Percentiles rank a stretch among this genome's conserved stretches.
phyloP scores from a whole-genome alignment of 805 yeast species.

The Saturnispora zaruensis region DNA sequence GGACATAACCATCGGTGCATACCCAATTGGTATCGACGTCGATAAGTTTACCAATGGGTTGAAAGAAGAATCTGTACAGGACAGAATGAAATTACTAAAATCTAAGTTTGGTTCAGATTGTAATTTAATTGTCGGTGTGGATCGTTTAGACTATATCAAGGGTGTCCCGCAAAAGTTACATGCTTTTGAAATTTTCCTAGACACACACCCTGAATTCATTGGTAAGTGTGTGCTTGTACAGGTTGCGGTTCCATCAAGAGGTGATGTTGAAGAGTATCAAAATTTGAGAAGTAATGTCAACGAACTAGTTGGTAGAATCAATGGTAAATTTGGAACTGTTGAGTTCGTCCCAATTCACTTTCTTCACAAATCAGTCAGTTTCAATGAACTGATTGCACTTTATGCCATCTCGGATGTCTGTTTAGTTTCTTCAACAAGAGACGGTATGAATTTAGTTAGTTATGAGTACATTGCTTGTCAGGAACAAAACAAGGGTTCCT shows the following conservation, averaged over 20 bases:
- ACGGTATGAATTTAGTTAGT: conserved; percentile 96
- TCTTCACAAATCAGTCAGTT: conserved; percentile 85
- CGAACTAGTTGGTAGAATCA: conserved; percentile 92
- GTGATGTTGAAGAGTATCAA: conserved; percentile 97
- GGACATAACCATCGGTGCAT: conserved; percentile 83
- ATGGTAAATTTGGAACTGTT: conserved; percentile 92
- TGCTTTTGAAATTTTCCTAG: conserved; percentile 87
- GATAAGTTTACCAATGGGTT: conserved; percentile 82
- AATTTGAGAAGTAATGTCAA: conserved; percentile 87
- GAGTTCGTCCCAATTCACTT: conserved; percentile 98
- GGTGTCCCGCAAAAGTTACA: conserved; percentile 97
- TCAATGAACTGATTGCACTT: conserved; percentile 83
- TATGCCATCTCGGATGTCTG: conserved; percentile 86
- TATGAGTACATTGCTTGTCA: conserved; percentile 98
- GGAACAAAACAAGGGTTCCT: conserved; percentile 66
- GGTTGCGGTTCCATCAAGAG: conserved; percentile 95
- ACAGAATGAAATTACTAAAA: conserved; percentile 56
- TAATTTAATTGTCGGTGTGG: conserved; percentile 93
- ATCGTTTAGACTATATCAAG: conserved; percentile 90
- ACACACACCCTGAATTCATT: conserved; percentile 95
- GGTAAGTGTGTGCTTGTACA: conserved; percentile 95
- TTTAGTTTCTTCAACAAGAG: conserved; percentile 88
- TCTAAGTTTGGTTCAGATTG: conserved; percentile 58
- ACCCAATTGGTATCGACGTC: conserved; percentile 98
- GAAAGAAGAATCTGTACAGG: conserved; percentile 48